Percentiles rank a stretch among this genome's conserved stretches.
Evolutionary conservation across 768 basidiomycete genomes (phyloP).

Genomic region (Kwoniella mangroviensis): DNA sequence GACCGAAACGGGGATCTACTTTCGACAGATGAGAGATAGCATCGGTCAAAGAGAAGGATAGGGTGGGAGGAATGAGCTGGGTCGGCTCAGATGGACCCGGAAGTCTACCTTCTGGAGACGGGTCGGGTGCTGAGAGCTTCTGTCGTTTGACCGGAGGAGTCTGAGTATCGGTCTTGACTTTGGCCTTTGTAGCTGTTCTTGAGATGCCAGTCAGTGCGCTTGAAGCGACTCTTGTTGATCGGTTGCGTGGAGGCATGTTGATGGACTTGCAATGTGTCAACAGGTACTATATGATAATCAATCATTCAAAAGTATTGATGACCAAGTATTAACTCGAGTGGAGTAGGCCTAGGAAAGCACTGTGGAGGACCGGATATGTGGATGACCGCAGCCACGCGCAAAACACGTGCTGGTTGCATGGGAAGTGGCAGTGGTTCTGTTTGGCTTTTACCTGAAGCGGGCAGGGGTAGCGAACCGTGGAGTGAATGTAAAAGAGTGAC

Average conservation of each 20-base stretch:
- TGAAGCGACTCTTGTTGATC: neutral
- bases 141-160: neutral
- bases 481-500: constrained; percentile 1
- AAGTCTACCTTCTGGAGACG: neutral
- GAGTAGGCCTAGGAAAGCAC: neutral
- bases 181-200: neutral
- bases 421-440: neutral
- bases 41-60: constrained; percentile 76
- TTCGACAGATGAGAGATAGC: constrained; percentile 73
- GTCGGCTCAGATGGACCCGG: neutral
- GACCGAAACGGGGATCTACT: constrained; percentile 72
- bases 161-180: neutral
- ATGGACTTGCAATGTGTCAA: neutral
- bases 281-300: no score
- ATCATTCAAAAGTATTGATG: no score
- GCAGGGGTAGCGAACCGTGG: no score
- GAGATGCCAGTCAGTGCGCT: neutral
- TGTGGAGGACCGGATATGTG: neutral
- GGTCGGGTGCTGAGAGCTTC: neutral
- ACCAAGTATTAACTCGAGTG: no score
- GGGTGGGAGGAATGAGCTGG: constrained; percentile 67
- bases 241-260: neutral
- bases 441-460: neutral
- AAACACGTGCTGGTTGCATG: no score
- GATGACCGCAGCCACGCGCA: no score